Percentiles rank a stretch among this genome's conserved stretches.
Conservation (phyloP, 495 filamentous ascomycete species). For the Glarea lozoyensis region DNA sequence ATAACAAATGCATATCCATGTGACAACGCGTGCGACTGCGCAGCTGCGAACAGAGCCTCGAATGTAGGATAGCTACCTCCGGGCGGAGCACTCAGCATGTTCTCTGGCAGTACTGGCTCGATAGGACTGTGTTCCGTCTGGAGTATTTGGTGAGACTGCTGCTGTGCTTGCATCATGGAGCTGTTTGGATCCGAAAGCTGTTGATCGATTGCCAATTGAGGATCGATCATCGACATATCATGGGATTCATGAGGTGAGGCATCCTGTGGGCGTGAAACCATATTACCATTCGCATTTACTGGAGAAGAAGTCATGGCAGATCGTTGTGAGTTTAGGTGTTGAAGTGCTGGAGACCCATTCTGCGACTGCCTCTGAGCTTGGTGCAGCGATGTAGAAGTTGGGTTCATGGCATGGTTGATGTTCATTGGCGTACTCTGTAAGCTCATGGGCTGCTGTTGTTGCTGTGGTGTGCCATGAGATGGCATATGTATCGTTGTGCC, state of each 20-base stretch:
- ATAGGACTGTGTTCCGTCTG: too few species aligned
- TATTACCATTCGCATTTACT: slow-evolving; percentile 2
- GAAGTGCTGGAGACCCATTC: slow-evolving; percentile 17
- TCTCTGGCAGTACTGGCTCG: slow-evolving; percentile 10
- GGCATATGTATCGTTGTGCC: slow-evolving; percentile 20
- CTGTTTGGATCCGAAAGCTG: slow-evolving; percentile 9
- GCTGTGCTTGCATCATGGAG: slow-evolving; percentile 6
- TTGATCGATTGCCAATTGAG: slow-evolving; percentile 20
- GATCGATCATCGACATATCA: slow-evolving; percentile 22
- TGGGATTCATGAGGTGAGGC: slow-evolving; percentile 8
- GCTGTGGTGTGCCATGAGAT: slow-evolving; percentile 13
- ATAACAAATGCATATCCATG: slow-evolving; percentile 51
- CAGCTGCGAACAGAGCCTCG: slow-evolving; percentile 43
- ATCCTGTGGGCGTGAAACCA: slow-evolving; percentile 12
- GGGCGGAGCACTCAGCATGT: slow-evolving; percentile 42
- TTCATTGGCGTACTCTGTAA: slow-evolving; percentile 11
- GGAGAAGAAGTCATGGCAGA: slow-evolving; percentile 16
- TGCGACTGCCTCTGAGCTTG: slow-evolving; percentile 11
- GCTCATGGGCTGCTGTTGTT: slow-evolving; percentile 6
- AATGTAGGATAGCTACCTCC: slow-evolving; percentile 46
- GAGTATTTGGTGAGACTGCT: too few species aligned
- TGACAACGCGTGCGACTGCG: slow-evolving; percentile 42
- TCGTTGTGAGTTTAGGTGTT: slow-evolving; percentile 12
- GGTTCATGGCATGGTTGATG: slow-evolving; percentile 17
- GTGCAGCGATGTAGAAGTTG: slow-evolving; percentile 1